Evolutionary conservation across 192 early-diverging fungal genomes (phyloP), one percentile per base, ranked within the genome.

Genomic region (Coemansia sp.): DNA sequence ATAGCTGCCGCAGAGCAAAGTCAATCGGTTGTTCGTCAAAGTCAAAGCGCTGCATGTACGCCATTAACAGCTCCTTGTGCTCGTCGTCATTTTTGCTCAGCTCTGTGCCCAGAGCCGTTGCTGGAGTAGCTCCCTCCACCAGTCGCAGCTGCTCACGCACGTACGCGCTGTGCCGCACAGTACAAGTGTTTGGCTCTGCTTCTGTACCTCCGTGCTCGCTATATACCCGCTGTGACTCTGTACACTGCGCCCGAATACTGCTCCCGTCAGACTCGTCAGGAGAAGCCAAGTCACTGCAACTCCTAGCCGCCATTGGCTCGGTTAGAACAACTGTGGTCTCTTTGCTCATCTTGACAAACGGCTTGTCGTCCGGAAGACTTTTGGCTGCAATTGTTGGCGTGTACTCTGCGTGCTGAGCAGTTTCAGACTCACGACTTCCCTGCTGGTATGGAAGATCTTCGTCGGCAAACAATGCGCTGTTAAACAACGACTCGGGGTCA

Each of bases 1-100:
- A 76, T 42, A 93, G 82, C 76, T 86, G 87, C 58, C 91, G 76
- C 51, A 89, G 77, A 5, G 88, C 86, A 49, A 87, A 69, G 68
- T 89, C 88, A 21, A 89, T 74, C 2, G 88, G 84, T 70, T 85
- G 82, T 18, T 84, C 71, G 48, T 66, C 55, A 71, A 89, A 89
- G 63, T 85, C 83, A 60, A 86, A 84, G 3, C 81, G 81, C 62
- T 68, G 65, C 83, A 89, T 84, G 63, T 86, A 85, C 9, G 77
- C 77, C 25, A 70, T 71, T 25, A 87, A 80, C 24, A 86, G 81
- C 23, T 84, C 73, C 56, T 76, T 67, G 70, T 87, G 85, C 57
- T 82, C 82, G 15, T 70, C 55, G 60, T 85, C 82, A 5, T 71
- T 70, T 42, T 87, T 84, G 52, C 85, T 84, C 58, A 89, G 58